Percentiles rank a stretch among this genome's conserved stretches.
phyloP scores from a whole-genome alignment of 768 basidiomycete species.

The Fistulinella prunicolor region DNA sequence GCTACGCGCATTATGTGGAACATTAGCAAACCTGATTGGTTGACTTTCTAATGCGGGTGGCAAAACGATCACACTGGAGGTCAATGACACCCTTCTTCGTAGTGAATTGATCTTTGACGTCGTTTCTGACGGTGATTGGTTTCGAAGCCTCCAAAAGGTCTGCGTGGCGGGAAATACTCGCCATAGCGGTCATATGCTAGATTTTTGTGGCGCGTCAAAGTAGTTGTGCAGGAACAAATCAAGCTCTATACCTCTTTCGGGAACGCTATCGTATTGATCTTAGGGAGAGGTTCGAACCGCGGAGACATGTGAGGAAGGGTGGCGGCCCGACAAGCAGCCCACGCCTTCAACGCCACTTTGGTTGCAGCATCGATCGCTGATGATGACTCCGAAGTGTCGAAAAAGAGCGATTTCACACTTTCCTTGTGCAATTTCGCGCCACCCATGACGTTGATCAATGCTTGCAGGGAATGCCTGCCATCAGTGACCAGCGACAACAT shows the following conservation, averaged over 20 bases:
- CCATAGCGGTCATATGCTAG: constrained; percentile 43
- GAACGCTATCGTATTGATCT: constrained; percentile 28
- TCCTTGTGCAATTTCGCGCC: constrained; percentile 31
- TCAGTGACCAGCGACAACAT: constrained; percentile 33
- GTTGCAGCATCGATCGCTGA: constrained; percentile 13
- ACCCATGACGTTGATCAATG: constrained; percentile 38
- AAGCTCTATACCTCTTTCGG: constrained; percentile 26
- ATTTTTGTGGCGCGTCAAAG: constrained; percentile 1
- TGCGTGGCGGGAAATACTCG: constrained; percentile 44
- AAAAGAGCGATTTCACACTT: constrained; percentile 32
- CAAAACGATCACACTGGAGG: constrained; percentile 41
- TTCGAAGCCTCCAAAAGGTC: constrained; percentile 48
- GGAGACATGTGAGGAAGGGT: constrained; percentile 19
- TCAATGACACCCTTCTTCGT: constrained; percentile 30
- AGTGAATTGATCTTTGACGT: constrained; percentile 31
- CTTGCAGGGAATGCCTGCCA: constrained; percentile 33
- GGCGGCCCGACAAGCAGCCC: constrained; percentile 41
- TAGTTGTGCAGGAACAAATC: background rate
- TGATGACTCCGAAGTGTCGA: constrained; percentile 8
- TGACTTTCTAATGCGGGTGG: constrained; percentile 41
- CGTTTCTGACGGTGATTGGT: constrained; percentile 43
- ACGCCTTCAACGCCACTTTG: constrained; percentile 41
- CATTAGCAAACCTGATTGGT: constrained; percentile 36
- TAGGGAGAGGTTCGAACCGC: constrained; percentile 14
- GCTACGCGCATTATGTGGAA: background rate